Base-by-base conservation (phyloP, 768 basidiomycete species). In the Xanthoconium stramineum region DNA sequence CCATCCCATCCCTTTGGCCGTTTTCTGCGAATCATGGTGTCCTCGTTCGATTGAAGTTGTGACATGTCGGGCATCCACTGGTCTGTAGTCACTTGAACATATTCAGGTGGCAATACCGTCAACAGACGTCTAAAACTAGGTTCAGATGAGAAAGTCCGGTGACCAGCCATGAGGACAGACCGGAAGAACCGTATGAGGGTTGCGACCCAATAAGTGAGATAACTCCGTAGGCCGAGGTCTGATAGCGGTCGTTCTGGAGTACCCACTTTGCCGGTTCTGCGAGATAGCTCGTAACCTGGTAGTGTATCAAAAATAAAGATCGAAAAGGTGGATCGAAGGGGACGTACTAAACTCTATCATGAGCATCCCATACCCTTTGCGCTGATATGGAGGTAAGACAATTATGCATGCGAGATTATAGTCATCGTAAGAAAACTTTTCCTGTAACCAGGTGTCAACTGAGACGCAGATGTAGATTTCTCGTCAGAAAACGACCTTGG, bases 361-460 rank as follows among this genome's bases (percentile, higher is more conserved):
- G 28, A 98, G 85, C 80, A 91, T 93, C 3, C 96, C 97, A 64
- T 89, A 97, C 7, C 94, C 91, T 63, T 86, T 83, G 55, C 85
- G 80, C 65, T 98, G 96, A 65, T 87, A 93, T 17, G 94, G 97
- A 2, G 97, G 97, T 40, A 99, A 83, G 8, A 90, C 91, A 62
- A 98, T 86, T 64, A 99, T 99, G 71, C 93, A 95, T 4, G 96
- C 96, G 10, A 99, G 81, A 67, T 99, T 99, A 74, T 95, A 97
- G 63, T 96, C 91, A 63, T 99, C 97, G 60, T 94, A 96, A 1
- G 95, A 96, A 33, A 89, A 69, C 69, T 98, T 98, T 74, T 99
- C 97, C 91, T 88, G 67, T 8, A 7, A 30, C 43, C 24, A 15
- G 29, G 50, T 39, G 47, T 36, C 39, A 53, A 43, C 47, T 17